These are phyloP conservation scores for Phoma sp. DNA, from an alignment of 2,329 filamentous ascomycete genomes.

Conservation along the genomic window DNA sequence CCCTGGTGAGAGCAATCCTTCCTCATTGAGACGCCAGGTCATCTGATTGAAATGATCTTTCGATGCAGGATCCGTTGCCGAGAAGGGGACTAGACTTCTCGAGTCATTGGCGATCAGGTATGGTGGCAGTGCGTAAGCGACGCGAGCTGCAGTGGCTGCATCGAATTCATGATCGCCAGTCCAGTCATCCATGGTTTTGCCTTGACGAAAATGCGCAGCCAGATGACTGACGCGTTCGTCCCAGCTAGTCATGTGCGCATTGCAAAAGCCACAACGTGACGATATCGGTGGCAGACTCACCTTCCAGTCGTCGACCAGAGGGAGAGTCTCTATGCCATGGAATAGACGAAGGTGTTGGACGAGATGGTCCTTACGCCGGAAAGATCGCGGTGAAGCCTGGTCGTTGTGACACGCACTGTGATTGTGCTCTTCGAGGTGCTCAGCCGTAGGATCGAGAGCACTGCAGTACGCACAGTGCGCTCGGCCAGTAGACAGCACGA, in stretches of 20 bases:
- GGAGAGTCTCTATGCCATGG: slow-evolving; percentile 39
- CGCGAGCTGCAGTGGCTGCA: slow-evolving; percentile 48
- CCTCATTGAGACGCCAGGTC: slow-evolving; percentile 17
- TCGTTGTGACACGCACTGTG: slow-evolving; percentile 29
- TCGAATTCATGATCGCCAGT: slow-evolving; percentile 35
- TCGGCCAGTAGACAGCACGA: slow-evolving; percentile 57
- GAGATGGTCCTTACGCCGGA: slow-evolving; percentile 40
- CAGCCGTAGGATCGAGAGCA: slow-evolving; percentile 9
- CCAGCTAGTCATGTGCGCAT: slow-evolving; percentile 26
- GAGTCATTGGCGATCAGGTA: slow-evolving; percentile 53
- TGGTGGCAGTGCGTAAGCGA: slow-evolving; percentile 54
- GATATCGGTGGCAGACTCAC: slow-evolving; percentile 27
- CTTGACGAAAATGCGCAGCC: slow-evolving; percentile 33
- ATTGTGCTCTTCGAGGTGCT: slow-evolving; percentile 27
- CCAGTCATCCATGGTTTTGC: slow-evolving; percentile 36
- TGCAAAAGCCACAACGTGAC: slow-evolving; percentile 36
- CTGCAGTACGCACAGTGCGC: slow-evolving; percentile 34
- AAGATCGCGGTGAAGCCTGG: slow-evolving; percentile 27
- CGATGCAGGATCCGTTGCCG: slow-evolving; percentile 42
- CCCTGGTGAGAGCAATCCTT: background rate
- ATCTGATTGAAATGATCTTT: slow-evolving; percentile 30
- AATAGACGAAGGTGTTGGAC: slow-evolving; percentile 36
- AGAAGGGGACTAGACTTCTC: slow-evolving; percentile 49
- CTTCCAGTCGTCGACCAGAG: slow-evolving; percentile 37
- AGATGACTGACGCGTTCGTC: slow-evolving; percentile 33